Percentiles rank a stretch among this genome's conserved stretches.
These are phyloP conservation scores for Eucalyptus shirleyi DNA, from an alignment of 345 rosid genomes.

Conservation along the genomic window DNA sequence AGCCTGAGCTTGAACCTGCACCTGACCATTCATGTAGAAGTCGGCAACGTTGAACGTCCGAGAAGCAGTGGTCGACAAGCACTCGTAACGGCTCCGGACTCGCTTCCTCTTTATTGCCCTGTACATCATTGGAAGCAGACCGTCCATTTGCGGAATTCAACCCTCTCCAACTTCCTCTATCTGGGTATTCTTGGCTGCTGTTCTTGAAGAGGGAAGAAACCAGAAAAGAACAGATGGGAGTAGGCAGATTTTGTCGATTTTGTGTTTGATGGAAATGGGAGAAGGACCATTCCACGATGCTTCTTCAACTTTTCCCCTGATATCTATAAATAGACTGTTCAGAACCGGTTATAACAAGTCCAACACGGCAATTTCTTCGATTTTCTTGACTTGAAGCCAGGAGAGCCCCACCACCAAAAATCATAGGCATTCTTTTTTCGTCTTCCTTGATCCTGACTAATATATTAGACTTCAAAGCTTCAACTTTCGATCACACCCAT, in stretches of 20 bases:
- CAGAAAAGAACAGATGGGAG: not conserved
- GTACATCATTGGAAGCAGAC: constrained; percentile 60
- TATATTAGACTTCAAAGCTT: not conserved
- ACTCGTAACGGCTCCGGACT: constrained; percentile 54
- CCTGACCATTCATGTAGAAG: not conserved
- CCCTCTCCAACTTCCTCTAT: not conserved
- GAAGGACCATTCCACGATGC: not conserved
- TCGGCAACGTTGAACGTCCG: constrained; percentile 17
- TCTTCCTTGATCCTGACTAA: not conserved
- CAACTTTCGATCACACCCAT: not conserved
- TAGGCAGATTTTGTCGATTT: not conserved
- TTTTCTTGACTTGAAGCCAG: not conserved
- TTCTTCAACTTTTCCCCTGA: not conserved
- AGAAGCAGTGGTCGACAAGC: constrained; percentile 44
- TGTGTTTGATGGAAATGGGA: not conserved
- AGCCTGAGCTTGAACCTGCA: not conserved
- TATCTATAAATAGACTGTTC: not conserved
- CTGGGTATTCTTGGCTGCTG: not conserved
- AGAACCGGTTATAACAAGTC: not conserved
- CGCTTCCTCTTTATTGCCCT: constrained; percentile 55
- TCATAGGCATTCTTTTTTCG: not conserved
- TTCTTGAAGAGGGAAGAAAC: not conserved
- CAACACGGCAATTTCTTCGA: not conserved
- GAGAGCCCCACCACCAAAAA: not conserved
- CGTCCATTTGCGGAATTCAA: constrained; percentile 39